phyloP scores from a whole-genome alignment of 371 early-diverging fungal species.

The Mucor plumbeus region DNA sequence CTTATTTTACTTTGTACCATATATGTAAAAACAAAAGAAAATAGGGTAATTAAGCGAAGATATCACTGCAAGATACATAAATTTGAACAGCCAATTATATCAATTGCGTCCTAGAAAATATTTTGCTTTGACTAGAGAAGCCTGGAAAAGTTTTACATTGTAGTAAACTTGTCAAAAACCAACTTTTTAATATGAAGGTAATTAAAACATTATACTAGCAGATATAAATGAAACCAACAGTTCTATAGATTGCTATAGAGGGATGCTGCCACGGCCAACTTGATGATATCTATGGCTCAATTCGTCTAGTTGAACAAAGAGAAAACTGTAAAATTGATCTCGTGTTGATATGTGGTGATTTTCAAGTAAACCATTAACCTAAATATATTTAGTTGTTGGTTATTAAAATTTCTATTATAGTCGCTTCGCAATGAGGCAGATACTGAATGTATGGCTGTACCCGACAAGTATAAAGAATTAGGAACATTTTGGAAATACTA shows the following conservation, averaged over 20 bases:
- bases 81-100: neutral
- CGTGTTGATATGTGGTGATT: constrained; percentile 96
- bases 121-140: neutral
- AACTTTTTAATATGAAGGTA: constrained; percentile 7
- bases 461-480: constrained; percentile 79
- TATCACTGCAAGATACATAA: neutral
- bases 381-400: neutral
- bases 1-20: no score
- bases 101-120: neutral
- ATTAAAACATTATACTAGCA: no score
- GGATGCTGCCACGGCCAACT: constrained; percentile 97
- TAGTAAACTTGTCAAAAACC: neutral
- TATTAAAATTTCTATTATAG: constrained; percentile 36
- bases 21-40: neutral
- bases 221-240: neutral
- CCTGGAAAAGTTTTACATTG: neutral
- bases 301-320: constrained; percentile 61
- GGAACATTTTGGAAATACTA: constrained; percentile 95
- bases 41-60: neutral
- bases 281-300: constrained; percentile 81
- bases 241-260: constrained; percentile 79
- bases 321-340: constrained; percentile 78
- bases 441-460: constrained; percentile 79
- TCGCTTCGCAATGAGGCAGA: constrained; percentile 87
- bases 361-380: constrained; percentile 67